Evolutionary conservation across 768 basidiomycete species (phyloP).

Genomic region (Kwoniella dejecticola): DNA sequence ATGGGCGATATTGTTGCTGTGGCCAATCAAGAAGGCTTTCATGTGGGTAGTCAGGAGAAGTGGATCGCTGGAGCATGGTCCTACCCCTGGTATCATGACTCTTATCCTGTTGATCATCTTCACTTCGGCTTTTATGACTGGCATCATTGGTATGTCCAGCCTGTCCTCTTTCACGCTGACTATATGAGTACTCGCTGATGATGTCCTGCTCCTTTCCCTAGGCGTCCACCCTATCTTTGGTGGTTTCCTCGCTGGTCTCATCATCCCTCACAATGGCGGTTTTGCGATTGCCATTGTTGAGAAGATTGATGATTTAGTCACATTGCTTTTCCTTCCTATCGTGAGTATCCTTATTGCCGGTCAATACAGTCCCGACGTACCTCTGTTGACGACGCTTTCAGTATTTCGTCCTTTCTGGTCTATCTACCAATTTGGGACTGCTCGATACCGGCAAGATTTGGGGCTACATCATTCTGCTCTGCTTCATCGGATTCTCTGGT

Average conservation of each 20-base stretch:
- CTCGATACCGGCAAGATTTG: constrained; percentile 75
- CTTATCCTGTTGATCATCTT: constrained; percentile 74
- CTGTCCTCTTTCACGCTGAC: background rate
- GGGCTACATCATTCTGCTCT: constrained; percentile 77
- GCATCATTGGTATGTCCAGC: constrained; percentile 65
- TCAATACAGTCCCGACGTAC: no score
- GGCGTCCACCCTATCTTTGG: constrained; percentile 63
- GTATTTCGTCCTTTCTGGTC: constrained; percentile 90
- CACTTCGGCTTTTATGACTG: constrained; percentile 77
- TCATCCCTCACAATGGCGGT: constrained; percentile 80
- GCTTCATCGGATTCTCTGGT: constrained; percentile 71
- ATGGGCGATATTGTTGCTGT: constrained; percentile 68
- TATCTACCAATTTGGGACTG: constrained; percentile 76
- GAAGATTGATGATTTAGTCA: constrained; percentile 84
- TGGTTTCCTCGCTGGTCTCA: constrained; percentile 77
- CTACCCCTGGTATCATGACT: constrained; percentile 76
- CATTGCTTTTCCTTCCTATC: constrained; percentile 72
- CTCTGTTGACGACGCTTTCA: constrained; percentile 36
- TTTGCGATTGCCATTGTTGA: constrained; percentile 78
- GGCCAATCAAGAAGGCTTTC: constrained; percentile 67
- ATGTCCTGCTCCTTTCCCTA: constrained; percentile 14
- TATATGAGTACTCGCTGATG: constrained; percentile 8
- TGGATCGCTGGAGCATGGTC: constrained; percentile 73
- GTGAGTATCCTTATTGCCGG: constrained; percentile 58
- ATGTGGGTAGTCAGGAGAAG: constrained; percentile 68